Evolutionary conservation across 2,329 filamentous ascomycete species (phyloP), one percentile per base, ranked within the genome.

Genomic region (Plectosphaerella plurivora): DNA sequence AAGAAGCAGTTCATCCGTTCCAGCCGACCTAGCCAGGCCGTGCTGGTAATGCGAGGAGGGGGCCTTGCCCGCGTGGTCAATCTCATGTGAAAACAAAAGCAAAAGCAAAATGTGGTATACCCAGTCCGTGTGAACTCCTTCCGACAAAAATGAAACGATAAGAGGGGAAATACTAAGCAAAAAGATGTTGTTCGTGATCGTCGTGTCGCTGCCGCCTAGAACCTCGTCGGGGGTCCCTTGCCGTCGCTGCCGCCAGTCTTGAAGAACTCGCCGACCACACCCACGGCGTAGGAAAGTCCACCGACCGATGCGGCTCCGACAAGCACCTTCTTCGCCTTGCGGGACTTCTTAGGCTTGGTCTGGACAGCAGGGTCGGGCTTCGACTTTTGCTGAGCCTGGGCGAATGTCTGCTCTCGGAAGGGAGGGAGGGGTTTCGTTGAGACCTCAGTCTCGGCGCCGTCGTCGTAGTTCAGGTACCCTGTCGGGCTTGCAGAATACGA

Each of bases 401-500:
- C 7, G 11, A 9, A 3, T 12, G 28, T 2, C 28, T 33, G 28
- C 28, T 74, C 73, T 47, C 68, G 68, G 63, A 74, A 72, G 35
- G 70, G 65, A 12, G 71, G 65, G 10, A 63, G 60, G 4, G 65
- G 67, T 52, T 67, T 68, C 24, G 57, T 53, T 36, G 50, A 25
- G 14, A 61, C 51, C 18, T 70, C 66, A 11, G 63, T 57, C 37
- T 60, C 59, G 37, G 64, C 70, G 44, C 67, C 54, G 55, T 84
- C 79, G n/a, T 50, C 48, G 57, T 84, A 81, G 57, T 84, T 86
- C 44, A 87, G 79, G 60, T 84, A 87, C 1, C 83, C 84, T 1
- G 83, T 87, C 1, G 84, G 83, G 35, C 79, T 84, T 16, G 82
- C 81, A 62, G 84, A 87, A 50, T 79, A 81, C 5, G 79, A 78